Conservation (phyloP, 2,329 filamentous ascomycete species). For the Venturia aucupariae region DNA sequence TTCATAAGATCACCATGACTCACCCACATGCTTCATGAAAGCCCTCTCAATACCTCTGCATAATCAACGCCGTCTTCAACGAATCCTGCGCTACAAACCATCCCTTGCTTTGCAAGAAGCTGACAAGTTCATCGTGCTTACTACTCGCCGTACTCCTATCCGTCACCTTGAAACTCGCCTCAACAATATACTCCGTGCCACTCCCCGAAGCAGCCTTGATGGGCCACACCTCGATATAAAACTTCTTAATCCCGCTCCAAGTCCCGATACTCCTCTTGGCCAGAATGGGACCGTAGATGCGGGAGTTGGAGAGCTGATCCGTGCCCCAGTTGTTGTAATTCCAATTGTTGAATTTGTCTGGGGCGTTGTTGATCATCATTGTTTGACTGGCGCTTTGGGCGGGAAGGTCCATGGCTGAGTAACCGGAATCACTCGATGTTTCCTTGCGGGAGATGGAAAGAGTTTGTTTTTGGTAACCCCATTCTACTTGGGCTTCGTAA, state of each 20-base stretch:
- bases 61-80: conserved; percentile 10
- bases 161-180: conserved; percentile 3
- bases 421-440: conserved; percentile 19
- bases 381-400: conserved; percentile 13
- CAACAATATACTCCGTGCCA: conserved; percentile 4
- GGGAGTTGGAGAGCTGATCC: not conserved
- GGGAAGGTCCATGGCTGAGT: conserved; percentile 22
- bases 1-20: too few species aligned
- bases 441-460: conserved; percentile 29
- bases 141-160: not conserved
- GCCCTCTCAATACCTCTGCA: conserved; percentile 8
- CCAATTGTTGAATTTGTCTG: conserved; percentile 4
- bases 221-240: conserved; percentile 7
- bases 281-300: conserved; percentile 1
- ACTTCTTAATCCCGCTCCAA: not conserved
- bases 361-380: conserved; percentile 6
- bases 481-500: conserved; percentile 31
- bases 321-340: not conserved
- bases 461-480: conserved; percentile 28
- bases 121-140: conserved; percentile 5
- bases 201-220: not conserved
- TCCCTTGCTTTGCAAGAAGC: not conserved
- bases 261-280: conserved; percentile 2
- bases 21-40: too few species aligned
- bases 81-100: conserved; percentile 9